phyloP scores from a whole-genome alignment of 257 asterid genomes.

The Leptodermis oblonga region DNA sequence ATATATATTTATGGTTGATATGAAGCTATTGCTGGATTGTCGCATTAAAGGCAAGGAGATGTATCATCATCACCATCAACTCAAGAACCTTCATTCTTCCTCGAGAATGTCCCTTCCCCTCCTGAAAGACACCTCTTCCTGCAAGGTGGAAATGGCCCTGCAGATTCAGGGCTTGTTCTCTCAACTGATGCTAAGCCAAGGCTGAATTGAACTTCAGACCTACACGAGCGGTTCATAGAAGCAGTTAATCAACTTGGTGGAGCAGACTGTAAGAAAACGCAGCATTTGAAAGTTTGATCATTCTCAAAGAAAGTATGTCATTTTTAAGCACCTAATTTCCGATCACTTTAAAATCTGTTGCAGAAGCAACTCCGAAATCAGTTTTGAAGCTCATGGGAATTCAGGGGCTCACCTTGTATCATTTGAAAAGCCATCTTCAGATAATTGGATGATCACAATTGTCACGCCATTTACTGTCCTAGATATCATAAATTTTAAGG shows the following conservation, averaged over 20 bases:
- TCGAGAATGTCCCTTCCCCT: conserved; percentile 54
- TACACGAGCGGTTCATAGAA: conserved; percentile 79
- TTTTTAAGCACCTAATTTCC: conserved; percentile 24
- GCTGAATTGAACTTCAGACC: conserved; percentile 90
- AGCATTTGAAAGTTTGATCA: neutral
- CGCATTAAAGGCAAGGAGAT: conserved; percentile 33
- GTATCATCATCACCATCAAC: conserved; percentile 74
- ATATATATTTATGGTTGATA: conserved; percentile 8
- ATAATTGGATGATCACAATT: conserved; percentile 29
- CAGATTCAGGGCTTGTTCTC: conserved; percentile 83
- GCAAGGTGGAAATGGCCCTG: conserved; percentile 58
- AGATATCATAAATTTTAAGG: neutral
- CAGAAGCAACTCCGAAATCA: conserved; percentile 99
- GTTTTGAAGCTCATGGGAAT: conserved; percentile 94
- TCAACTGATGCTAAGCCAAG: conserved; percentile 99
- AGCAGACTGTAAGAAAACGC: conserved; percentile 79
- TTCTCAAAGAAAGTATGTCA: conserved; percentile 21
- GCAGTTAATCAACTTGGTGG: conserved; percentile 99
- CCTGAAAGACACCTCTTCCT: conserved; percentile 69
- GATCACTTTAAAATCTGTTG: conserved; percentile 25
- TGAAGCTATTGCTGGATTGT: conserved; percentile 29
- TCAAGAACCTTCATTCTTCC: conserved; percentile 48
- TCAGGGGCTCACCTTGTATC: conserved; percentile 87
- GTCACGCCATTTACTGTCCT: neutral
- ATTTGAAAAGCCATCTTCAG: conserved; percentile 97